These are phyloP conservation scores for Tricholoma terreum DNA, from an alignment of 768 basidiomycete species.

Conservation along the genomic window DNA sequence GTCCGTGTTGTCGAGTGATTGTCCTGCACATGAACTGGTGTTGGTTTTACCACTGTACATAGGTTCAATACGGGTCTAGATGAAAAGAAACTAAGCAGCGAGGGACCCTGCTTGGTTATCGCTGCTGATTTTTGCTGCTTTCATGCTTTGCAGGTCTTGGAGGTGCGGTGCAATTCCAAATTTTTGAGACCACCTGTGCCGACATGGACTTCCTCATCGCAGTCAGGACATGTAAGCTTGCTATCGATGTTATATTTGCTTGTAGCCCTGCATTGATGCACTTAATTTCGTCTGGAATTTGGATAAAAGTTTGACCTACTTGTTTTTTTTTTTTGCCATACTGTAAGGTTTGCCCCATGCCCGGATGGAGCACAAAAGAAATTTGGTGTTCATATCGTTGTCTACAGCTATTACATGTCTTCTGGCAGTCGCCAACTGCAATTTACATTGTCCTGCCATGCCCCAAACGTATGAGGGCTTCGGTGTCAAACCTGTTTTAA, in stretches of 20 bases:
- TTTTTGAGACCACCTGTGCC: neutral
- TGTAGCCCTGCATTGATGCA: neutral
- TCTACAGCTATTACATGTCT: neutral
- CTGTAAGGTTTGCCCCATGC: neutral
- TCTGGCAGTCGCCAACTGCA: neutral
- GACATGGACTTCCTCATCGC: neutral
- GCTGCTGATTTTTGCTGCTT: neutral
- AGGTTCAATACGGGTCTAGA: neutral
- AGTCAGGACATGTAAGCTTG: neutral
- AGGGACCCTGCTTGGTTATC: neutral
- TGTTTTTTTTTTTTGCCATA: neutral
- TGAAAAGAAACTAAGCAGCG: neutral
- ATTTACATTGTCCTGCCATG: no score
- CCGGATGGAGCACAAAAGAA: neutral
- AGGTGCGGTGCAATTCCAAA: neutral
- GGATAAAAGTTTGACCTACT: neutral
- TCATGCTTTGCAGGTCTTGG: neutral
- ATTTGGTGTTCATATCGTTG: neutral
- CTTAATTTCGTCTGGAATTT: neutral
- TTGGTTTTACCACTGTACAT: neutral
- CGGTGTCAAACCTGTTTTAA: neutral
- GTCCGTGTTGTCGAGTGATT: neutral
- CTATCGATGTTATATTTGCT: neutral
- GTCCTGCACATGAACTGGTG: neutral
- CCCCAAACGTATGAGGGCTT: neutral